Base-by-base conservation (phyloP, 805 yeast species). In the Barnettozyma wickerhamii region DNA sequence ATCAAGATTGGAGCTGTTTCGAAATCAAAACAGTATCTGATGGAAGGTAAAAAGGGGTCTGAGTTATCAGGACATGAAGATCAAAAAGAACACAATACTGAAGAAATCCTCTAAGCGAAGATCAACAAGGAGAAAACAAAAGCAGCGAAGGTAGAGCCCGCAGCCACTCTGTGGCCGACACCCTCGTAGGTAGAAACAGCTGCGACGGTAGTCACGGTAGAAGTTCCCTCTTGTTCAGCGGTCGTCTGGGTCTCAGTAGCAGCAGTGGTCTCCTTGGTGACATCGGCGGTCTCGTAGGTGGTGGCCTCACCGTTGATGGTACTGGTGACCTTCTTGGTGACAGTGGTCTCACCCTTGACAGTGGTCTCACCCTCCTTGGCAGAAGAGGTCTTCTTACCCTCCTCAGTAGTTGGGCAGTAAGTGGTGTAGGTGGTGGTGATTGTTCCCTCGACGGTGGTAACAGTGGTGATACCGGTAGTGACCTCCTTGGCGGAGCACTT, bases 351-450 rank as follows among this genome's bases (percentile, higher is more conserved):
- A 24, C 13, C 28, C 10, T 13, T 24, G 12, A 24, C 28, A 24
- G 28, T 24, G 28, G 37, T 34, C 30, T 21, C 17, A 3, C 17
- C 20, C 14, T 23, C 5, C 9, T 19, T n/a, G 17, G 36, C 21
- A n/a, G 14, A 31, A n/a, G n/a, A n/a, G n/a, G n/a, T n/a, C n/a
- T n/a, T n/a, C n/a, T n/a, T 13, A 18, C 34, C 23, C 6, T 41
- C 27, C 10, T 18, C 32, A 21, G 36, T 21, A 19, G 36, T 33
- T 38, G 52, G 50, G 18, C 52, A 48, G 37, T 43, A 48, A 12
- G 52, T 48, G 31, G 52, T 48, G 43, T 48, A 48, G n/a, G 17
- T 55, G n/a, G 17, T 55, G 10, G 72, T 72, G 26, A 40, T 60
- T 2, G 43, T 43, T 13, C 70, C 63, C 17, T 43, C 42, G 12